phyloP scores from a whole-genome alignment of 306 rosid genomes.

The Aeschynomene evenia region DNA sequence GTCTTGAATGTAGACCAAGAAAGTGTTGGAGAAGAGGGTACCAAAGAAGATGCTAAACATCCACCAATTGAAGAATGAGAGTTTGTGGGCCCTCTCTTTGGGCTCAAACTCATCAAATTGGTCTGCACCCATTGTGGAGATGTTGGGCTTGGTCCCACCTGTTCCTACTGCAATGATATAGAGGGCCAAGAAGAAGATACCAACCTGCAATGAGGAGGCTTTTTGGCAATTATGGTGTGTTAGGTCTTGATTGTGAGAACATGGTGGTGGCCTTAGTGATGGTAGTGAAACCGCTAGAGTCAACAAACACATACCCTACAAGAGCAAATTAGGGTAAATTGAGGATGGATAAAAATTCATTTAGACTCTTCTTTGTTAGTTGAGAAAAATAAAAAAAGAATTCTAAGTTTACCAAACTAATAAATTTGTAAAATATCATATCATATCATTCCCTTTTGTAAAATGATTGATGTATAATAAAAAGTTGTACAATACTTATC shows the following conservation, averaged over 20 bases:
- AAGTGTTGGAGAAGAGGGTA: constrained; percentile 63
- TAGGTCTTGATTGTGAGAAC: constrained; percentile 22
- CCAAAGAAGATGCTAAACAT: constrained; percentile 68
- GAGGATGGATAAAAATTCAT: no score
- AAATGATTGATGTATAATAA: no score
- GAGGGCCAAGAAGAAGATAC: constrained; percentile 59
- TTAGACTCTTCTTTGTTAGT: no score
- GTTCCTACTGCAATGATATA: constrained; percentile 71
- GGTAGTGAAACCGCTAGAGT: constrained; percentile 68
- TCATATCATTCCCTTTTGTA: no score
- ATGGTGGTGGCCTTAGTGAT: constrained; percentile 64
- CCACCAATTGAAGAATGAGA: constrained; percentile 94
- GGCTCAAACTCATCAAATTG: constrained; percentile 81
- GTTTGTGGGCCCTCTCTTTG: constrained; percentile 55
- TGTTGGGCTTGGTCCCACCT: constrained; percentile 87
- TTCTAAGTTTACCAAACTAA: no score
- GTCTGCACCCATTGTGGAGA: constrained; percentile 91
- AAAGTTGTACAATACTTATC: no score
- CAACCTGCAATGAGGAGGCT: constrained; percentile 61
- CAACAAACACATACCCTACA: constrained; percentile 75
- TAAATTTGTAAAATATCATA: no score
- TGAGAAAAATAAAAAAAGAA: no score
- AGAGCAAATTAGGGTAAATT: no score
- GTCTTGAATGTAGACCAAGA: constrained; percentile 77
- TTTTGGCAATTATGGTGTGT: constrained; percentile 33